Base-by-base conservation (phyloP, 805 yeast genomes). In the Metschnikowia gruessii region DNA sequence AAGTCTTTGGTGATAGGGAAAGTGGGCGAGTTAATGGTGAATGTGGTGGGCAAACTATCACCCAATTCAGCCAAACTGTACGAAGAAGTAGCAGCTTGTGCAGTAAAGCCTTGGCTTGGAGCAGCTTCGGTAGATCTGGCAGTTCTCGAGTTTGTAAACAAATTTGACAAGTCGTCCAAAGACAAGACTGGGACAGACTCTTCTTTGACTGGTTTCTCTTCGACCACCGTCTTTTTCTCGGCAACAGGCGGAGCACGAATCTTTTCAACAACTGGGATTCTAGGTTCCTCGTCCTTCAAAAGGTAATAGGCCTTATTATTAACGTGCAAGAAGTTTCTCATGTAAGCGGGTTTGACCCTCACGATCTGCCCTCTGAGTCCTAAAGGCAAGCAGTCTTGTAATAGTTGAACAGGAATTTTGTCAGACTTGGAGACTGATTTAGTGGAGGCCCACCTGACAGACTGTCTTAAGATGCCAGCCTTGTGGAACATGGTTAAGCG, bases 311-410 rank as follows among this genome's bases (percentile, higher is more conserved):
- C 97, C 37, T 88, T 86, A 57, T 87, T 83, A 50, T 71, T 58
- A 36, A 80, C 79, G 57, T 88, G 88, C 46, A 90, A 75, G 56
- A 69, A 79, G 66, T 87, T 87, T 60, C 92, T 80, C 96, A 90
- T 90, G 51, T 79, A 72, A 18, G 89, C 86, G 26, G 96, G 90
- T 51, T 80, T 76, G 16, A 90, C 96, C 30, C 77, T 70, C 24
- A 85, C 74, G 37, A 90, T 75, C 68, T 90, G 85, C 30, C 97
- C 97, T 50, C 68, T 70, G 18, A 68, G 68, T 17, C 95, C 95
- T 46, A 83, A 65, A 12, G 75, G 76, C 26, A 81, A 79, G 59
- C 80, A 76, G 58, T 87, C 87, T 57, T 72, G 76, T 49, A 87
- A 71, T n/a, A 89, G 70, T 69, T 90, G 97, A 12, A 90, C 90